Evolutionary conservation across 441 rosid genomes (phyloP).

Genomic region (Rhodomyrtus psidioides): DNA sequence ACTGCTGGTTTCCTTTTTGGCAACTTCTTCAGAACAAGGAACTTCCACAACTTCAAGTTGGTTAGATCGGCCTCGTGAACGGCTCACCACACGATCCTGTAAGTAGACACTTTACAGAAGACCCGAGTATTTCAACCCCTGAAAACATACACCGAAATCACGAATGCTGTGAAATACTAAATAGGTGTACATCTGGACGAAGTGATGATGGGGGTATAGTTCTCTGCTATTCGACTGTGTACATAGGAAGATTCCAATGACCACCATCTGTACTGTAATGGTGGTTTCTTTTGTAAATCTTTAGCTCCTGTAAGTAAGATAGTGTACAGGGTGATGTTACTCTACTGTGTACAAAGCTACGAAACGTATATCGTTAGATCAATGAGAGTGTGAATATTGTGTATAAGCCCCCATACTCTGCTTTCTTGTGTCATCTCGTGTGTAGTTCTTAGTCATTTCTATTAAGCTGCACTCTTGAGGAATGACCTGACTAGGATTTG

Average conservation of each 20-base stretch:
- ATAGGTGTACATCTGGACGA: not conserved
- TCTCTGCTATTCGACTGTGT: constrained; percentile 2
- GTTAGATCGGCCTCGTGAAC: constrained; percentile 24
- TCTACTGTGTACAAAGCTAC: constrained; percentile 11
- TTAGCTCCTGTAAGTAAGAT: not conserved
- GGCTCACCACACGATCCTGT: not conserved
- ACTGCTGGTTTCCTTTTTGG: constrained; percentile 48
- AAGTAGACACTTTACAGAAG: constrained; percentile 27
- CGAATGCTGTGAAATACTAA: constrained; percentile 2
- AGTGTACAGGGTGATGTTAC: constrained; percentile 7
- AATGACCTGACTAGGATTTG: not conserved
- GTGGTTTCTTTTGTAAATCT: constrained; percentile 5
- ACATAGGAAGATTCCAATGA: constrained; percentile 1
- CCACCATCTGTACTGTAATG: not conserved
- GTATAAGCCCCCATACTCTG: not conserved
- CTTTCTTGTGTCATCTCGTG: not conserved
- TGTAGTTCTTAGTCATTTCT: not conserved
- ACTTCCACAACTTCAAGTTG: constrained; percentile 47
- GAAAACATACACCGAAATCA: not conserved
- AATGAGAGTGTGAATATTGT: not conserved
- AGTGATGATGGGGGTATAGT: not conserved
- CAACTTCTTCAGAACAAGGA: constrained; percentile 57
- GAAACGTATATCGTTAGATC: constrained; percentile 9
- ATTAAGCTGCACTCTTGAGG: not conserved
- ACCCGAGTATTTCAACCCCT: constrained; percentile 7